phyloP scores from a whole-genome alignment of 129 eudicot species.

The Lactuca saligna region DNA sequence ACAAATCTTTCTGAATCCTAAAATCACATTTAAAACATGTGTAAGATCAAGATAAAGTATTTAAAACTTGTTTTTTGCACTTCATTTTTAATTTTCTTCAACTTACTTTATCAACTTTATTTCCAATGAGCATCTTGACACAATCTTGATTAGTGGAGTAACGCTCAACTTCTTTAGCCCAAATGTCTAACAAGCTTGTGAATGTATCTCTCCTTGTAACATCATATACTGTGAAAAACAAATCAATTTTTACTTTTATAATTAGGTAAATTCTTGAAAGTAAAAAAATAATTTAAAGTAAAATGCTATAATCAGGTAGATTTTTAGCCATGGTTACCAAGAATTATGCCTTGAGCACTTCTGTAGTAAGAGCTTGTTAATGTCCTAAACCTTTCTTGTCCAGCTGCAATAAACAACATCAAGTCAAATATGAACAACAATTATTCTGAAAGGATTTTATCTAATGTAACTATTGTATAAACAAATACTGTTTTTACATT shows the following conservation, averaged over 20 bases:
- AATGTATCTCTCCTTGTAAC: conserved; percentile 76
- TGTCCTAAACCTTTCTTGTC: conserved; percentile 89
- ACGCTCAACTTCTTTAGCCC: conserved; percentile 74
- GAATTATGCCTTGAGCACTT: conserved; percentile 82
- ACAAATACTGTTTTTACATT: too few relatives aligned
- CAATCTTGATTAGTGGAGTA: conserved; percentile 70
- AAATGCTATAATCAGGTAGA: not conserved
- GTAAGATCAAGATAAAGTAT: too few relatives aligned
- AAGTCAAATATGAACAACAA: conserved; percentile 9
- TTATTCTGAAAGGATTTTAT: not conserved
- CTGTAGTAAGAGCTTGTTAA: conserved; percentile 80
- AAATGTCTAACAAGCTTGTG: conserved; percentile 63
- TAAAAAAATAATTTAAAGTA: too few relatives aligned
- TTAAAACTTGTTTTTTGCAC: not conserved
- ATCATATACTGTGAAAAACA: conserved; percentile 46
- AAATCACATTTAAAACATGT: not conserved
- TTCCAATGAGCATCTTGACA: conserved; percentile 76
- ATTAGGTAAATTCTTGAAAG: too few relatives aligned
- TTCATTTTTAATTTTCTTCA: not conserved
- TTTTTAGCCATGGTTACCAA: conserved; percentile 39
- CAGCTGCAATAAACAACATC: conserved; percentile 49
- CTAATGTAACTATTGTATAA: too few relatives aligned
- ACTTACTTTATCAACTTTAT: conserved; percentile 73
- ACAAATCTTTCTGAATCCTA: conserved; percentile 76
- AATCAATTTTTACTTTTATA: too few relatives aligned